Evolutionary conservation across 176 grass and related monocot genomes (phyloP).

Genomic region (Lolium multiflorum): DNA sequence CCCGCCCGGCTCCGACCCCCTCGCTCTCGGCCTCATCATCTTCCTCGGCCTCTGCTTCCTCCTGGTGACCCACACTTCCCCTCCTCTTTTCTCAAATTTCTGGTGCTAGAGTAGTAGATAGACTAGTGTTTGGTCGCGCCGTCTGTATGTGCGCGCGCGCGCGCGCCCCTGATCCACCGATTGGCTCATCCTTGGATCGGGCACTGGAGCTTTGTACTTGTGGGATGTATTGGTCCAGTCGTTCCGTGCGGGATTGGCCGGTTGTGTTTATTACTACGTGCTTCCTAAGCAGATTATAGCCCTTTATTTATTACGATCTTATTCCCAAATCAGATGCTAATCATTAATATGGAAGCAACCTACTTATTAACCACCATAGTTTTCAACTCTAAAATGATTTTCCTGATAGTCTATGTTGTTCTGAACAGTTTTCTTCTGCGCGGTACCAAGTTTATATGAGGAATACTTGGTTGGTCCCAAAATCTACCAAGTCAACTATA

Average conservation of each 20-base stretch:
- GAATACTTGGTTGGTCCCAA: neutral
- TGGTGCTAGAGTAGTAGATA: neutral
- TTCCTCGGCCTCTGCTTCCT: conserved; percentile 60
- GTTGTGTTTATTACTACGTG: neutral
- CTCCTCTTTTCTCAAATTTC: neutral
- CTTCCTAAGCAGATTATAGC: neutral
- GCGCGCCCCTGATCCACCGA: neutral
- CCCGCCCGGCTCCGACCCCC: conserved; percentile 46
- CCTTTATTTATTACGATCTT: neutral
- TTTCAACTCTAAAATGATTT: neutral
- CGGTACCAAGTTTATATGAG: neutral
- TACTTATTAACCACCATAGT: too few relatives aligned
- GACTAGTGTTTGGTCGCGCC: neutral
- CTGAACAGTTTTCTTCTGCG: neutral
- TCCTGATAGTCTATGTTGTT: neutral
- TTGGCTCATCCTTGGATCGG: neutral
- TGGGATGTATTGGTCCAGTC: neutral
- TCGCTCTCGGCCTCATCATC: conserved; percentile 47
- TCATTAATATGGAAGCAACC: neutral
- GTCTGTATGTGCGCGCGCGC: neutral
- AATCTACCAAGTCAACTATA: neutral
- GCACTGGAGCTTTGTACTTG: neutral
- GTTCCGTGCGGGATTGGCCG: neutral
- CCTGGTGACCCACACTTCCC: conserved; percentile 39
- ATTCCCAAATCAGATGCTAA: neutral